Base-by-base conservation (phyloP, 805 yeast genomes). In the Ascoidea tarda region DNA sequence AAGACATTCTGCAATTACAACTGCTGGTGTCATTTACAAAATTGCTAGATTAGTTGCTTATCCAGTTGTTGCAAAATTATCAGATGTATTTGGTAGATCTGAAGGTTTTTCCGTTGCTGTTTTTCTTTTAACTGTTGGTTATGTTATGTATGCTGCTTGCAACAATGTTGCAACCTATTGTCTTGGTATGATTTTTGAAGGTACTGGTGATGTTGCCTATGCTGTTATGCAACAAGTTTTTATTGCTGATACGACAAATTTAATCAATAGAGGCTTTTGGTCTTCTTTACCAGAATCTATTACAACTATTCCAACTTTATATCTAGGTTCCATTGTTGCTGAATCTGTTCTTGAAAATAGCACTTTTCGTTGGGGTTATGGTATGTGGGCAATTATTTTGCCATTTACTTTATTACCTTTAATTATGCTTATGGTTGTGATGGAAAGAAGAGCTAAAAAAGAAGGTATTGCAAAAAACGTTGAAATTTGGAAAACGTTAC, bases 341-440 rank as follows among this genome's bases (percentile, higher is more conserved):
- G 66, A 64, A 49, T 63, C 60, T 32, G 57, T 64, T 53, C 57
- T 73, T 32, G 61, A 63, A 3, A 60, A 61, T 46, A 57, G 62
- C 14, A 65, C 69, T 10, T 76, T 80, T 80, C 68, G 77, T 61
- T 70, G 75, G 74, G 79, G 75, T 8, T 73, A 68, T 58, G 76
- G 76, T 47, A 60, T 73, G 42, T 75, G 72, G 63, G 69, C 73
- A 6, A 66, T 74, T 47, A 67, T 75, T 38, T 52, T 59, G 47
- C 60, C 58, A 49, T 58, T 54, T n/a, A 55, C 60, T 10, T 59
- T 55, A 16, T 49, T 58, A 45, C 62, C 62, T 32, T 54, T 62
- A 28, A 57, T 62, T 10, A 44, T 53, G 2, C 32, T 58, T 32
- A 63, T 64, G 67, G 54, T 56, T n/a, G 48, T 54, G 31, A 52